A percentile compares a stretch with the other conserved stretches of the same genome.
Evolutionary conservation across 805 yeast species (phyloP).

Genomic region (Diddensiella transvaalensis): DNA sequence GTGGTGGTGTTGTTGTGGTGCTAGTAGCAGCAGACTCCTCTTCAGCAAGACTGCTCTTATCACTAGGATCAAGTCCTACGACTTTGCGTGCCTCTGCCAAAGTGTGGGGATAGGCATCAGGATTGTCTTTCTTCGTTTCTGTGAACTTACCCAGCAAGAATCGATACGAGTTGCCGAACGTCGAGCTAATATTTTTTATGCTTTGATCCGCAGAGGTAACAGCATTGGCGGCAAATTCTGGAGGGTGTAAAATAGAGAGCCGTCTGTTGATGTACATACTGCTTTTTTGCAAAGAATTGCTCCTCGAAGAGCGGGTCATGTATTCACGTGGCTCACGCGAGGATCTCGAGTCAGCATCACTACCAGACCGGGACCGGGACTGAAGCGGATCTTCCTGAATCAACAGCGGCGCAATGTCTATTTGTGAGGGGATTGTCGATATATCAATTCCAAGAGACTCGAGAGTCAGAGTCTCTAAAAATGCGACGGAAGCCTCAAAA

Average conservation of each 20-base stretch:
- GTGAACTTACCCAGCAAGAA: constrained; percentile 29
- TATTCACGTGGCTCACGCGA: not conserved
- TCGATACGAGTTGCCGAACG: constrained; percentile 34
- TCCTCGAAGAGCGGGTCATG: constrained; percentile 19
- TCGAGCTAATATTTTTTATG: constrained; percentile 32
- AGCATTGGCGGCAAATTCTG: constrained; percentile 30
- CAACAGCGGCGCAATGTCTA: constrained; percentile 20
- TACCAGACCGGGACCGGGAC: constrained; percentile 5
- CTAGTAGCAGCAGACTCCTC: not conserved
- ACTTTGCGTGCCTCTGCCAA: constrained; percentile 26
- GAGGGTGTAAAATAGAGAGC: constrained; percentile 21
- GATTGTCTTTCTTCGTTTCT: constrained; percentile 15
- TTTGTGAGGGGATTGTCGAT: constrained; percentile 12
- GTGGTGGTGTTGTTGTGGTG: not conserved
- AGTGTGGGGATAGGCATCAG: constrained; percentile 22
- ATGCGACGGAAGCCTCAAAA: constrained; percentile 40
- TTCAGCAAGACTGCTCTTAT: not conserved
- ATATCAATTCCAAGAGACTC: constrained; percentile 31
- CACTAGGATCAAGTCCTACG: constrained; percentile 21
- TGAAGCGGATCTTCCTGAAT: constrained; percentile 11
- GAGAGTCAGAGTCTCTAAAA: constrained; percentile 35
- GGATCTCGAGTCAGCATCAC: not conserved
- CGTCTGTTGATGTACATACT: constrained; percentile 10
- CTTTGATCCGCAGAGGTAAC: constrained; percentile 28
- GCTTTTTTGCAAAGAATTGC: constrained; percentile 21